Evolutionary conservation across 2,329 filamentous ascomycete species (phyloP).

Genomic region (Pyrenochaeta sp.): DNA sequence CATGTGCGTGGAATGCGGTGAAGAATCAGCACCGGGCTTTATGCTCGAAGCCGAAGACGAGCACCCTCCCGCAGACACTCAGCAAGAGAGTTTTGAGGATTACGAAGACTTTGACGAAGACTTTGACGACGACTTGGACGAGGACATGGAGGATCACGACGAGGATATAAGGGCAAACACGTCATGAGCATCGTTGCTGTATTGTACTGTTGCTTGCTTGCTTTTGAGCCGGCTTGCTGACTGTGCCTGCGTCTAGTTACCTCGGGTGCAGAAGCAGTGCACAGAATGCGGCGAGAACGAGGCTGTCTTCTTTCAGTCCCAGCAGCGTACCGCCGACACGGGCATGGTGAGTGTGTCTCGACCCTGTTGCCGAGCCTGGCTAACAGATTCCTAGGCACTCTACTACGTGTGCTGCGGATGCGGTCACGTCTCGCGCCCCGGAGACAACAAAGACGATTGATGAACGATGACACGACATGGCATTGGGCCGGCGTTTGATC

Average conservation of each 20-base stretch:
- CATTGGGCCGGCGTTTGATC: slow-evolving; percentile 45
- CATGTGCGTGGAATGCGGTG: slow-evolving; percentile 62
- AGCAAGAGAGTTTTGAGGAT: slow-evolving; percentile 24
- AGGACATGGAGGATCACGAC: slow-evolving; percentile 40
- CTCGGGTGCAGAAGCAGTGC: slow-evolving; percentile 85
- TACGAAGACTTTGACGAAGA: slow-evolving; percentile 34
- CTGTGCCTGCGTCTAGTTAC: slow-evolving; percentile 72
- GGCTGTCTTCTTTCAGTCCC: slow-evolving; percentile 98
- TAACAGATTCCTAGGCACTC: slow-evolving; percentile 52
- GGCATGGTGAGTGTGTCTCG: slow-evolving; percentile 78
- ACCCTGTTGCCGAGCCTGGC: background rate
- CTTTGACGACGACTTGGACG: slow-evolving; percentile 33
- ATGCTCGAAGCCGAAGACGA: slow-evolving; percentile 56
- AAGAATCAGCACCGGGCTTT: slow-evolving; percentile 54
- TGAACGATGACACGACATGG: slow-evolving; percentile 15
- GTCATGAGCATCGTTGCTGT: slow-evolving; percentile 39
- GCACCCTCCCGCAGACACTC: slow-evolving; percentile 32
- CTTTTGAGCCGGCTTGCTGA: slow-evolving; percentile 50
- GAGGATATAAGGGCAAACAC: slow-evolving; percentile 8
- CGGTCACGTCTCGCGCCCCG: slow-evolving; percentile 77
- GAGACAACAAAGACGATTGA: slow-evolving; percentile 19
- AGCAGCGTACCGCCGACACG: slow-evolving; percentile 94
- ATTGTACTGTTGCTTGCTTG: slow-evolving; percentile 44
- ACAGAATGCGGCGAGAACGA: slow-evolving; percentile 85
- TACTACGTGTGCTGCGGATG: slow-evolving; percentile 87